Conservation (phyloP, 345 rosid species). For the Brassica juncea region DNA sequence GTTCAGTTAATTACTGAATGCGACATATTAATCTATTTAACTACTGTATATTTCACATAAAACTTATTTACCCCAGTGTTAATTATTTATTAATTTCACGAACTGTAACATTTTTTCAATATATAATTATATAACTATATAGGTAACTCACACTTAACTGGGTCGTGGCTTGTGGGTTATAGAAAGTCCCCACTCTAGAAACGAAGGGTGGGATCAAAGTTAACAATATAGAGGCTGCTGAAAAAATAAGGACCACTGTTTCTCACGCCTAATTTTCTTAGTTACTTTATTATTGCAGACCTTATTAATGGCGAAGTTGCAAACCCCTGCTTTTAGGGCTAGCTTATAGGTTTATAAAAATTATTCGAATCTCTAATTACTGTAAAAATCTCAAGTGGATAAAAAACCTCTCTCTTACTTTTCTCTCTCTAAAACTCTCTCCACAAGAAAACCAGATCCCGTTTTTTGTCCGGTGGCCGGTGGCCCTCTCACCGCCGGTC, state of each 20-base stretch:
- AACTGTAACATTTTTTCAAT: background rate
- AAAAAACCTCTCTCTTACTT: too few relatives aligned
- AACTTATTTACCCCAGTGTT: background rate
- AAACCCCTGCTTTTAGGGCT: background rate
- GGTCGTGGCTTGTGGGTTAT: background rate
- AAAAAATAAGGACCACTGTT: slow-evolving; percentile 15
- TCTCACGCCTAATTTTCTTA: slow-evolving; percentile 24
- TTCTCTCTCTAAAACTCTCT: too few relatives aligned
- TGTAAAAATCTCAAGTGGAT: too few relatives aligned
- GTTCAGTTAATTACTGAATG: slow-evolving; percentile 5
- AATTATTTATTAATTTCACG: background rate
- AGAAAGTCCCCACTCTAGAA: slow-evolving; percentile 26
- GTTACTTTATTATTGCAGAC: background rate
- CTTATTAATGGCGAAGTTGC: background rate
- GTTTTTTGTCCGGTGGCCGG: too few relatives aligned
- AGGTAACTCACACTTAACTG: background rate
- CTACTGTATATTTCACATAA: background rate
- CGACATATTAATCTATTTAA: slow-evolving; percentile 3
- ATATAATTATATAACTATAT: background rate
- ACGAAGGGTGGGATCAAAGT: slow-evolving; percentile 17
- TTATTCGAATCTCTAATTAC: background rate
- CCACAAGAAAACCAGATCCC: too few relatives aligned
- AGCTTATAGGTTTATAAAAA: background rate
- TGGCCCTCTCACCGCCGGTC: too few relatives aligned
- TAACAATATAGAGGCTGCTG: slow-evolving; percentile 23